Conservation (phyloP, 805 yeast species). For the Starmerella floricola region DNA sequence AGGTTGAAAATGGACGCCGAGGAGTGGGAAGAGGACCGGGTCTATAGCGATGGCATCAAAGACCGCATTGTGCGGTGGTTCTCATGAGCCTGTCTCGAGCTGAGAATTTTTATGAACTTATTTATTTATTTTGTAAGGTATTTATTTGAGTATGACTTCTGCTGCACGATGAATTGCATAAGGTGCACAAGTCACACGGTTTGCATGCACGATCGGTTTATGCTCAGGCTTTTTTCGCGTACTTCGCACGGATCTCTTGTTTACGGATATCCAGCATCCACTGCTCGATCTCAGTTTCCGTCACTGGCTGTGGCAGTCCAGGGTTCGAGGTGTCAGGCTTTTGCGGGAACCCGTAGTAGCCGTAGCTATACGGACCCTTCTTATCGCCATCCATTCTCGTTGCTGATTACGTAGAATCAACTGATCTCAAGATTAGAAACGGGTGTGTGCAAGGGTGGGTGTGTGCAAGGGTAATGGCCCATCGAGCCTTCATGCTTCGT, state of each 20-base stretch:
- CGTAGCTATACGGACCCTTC: constrained; percentile 1
- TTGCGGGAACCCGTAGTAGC: constrained; percentile 1
- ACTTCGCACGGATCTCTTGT: background rate
- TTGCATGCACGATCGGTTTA: too few relatives aligned
- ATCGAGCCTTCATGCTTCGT: too few relatives aligned
- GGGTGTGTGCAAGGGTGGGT: too few relatives aligned
- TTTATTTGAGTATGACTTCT: background rate
- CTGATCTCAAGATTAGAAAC: too few relatives aligned
- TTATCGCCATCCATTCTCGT: background rate
- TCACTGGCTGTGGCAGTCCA: constrained; percentile 3
- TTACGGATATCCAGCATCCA: constrained; percentile 11
- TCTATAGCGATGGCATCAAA: constrained; percentile 14
- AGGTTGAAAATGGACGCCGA: constrained; percentile 17
- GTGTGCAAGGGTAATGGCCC: too few relatives aligned
- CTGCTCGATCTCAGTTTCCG: constrained; percentile 4
- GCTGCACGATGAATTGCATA: too few relatives aligned
- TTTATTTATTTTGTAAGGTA: background rate
- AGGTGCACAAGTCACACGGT: too few relatives aligned
- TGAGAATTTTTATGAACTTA: background rate
- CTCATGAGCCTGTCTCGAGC: background rate
- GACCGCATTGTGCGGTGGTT: constrained; percentile 4
- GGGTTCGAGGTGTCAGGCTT: background rate
- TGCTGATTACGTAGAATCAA: background rate
- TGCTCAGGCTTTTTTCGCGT: background rate
- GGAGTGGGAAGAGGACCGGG: constrained; percentile 24